A percentile compares a stretch with the other conserved stretches of the same genome.
Evolutionary conservation across 148 eudicot species (phyloP).

Genomic region (Tetragonia tetragonoides): DNA sequence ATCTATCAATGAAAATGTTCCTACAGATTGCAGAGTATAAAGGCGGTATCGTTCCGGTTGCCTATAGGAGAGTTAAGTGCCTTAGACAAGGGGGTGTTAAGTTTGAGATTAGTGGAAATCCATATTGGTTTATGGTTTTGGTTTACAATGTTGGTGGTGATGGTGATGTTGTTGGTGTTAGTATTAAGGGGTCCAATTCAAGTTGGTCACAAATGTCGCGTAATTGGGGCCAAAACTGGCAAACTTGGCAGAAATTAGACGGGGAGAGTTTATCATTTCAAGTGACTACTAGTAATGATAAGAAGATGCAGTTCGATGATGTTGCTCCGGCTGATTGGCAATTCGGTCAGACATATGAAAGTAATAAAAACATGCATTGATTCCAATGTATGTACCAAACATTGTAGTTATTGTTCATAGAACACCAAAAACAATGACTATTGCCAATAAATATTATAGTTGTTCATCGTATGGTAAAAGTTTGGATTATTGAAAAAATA

Average conservation of each 20-base stretch:
- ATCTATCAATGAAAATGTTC: constrained; percentile 46
- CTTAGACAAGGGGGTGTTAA: constrained; percentile 40
- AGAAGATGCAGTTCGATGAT: constrained; percentile 10
- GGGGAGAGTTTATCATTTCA: constrained; percentile 44
- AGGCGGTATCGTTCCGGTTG: constrained; percentile 48
- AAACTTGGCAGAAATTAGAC: not conserved
- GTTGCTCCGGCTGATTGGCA: constrained; percentile 37
- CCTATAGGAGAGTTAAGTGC: constrained; percentile 32
- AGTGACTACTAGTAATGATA: constrained; percentile 34
- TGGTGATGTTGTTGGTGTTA: constrained; percentile 34
- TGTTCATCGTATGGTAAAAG: too few relatives aligned
- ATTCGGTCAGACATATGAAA: constrained; percentile 31
- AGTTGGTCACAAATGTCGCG: constrained; percentile 41
- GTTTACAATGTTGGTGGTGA: constrained; percentile 48
- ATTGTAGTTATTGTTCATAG: too few relatives aligned
- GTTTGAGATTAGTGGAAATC: constrained; percentile 44
- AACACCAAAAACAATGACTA: not conserved
- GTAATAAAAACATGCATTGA: constrained; percentile 24
- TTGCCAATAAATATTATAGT: not conserved
- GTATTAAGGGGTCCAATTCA: constrained; percentile 40
- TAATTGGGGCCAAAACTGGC: constrained; percentile 59
- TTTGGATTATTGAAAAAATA: too few relatives aligned
- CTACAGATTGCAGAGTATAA: constrained; percentile 31
- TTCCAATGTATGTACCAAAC: not conserved
- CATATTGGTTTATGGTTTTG: constrained; percentile 40